Evolutionary conservation across 2,329 filamentous ascomycete genomes (phyloP).

Genomic region (Myriosclerotinia duriaeana): DNA sequence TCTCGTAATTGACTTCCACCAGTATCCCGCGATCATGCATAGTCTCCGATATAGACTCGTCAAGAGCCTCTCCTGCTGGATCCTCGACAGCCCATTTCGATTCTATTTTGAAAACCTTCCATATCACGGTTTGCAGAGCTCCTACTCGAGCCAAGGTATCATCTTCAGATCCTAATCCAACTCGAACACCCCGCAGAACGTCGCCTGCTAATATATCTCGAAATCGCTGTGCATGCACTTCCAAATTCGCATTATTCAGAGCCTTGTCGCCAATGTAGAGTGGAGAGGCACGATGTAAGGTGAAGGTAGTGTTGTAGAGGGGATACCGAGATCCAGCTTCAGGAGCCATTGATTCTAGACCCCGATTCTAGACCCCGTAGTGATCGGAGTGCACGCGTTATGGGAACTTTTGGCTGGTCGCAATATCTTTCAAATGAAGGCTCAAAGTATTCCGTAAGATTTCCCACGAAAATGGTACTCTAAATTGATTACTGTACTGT

Average conservation of each 20-base stretch:
- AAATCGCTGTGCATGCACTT: slow-evolving; percentile 44
- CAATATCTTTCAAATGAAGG: neutral
- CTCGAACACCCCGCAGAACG: slow-evolving; percentile 47
- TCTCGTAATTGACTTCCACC: slow-evolving; percentile 38
- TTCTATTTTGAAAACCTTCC: slow-evolving; percentile 46
- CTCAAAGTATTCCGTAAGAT: neutral
- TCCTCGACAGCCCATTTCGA: slow-evolving; percentile 38
- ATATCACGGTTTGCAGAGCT: slow-evolving; percentile 45
- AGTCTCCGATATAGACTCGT: slow-evolving; percentile 19
- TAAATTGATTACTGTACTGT: neutral
- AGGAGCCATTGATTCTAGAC: slow-evolving; percentile 19
- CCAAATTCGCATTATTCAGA: slow-evolving; percentile 41
- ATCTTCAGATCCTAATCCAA: slow-evolving; percentile 43
- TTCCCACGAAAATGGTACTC: neutral
- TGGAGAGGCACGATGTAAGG: slow-evolving; percentile 48
- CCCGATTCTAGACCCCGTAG: neutral
- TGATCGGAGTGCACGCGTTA: neutral
- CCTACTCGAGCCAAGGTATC: slow-evolving; percentile 43
- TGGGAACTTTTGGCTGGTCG: neutral
- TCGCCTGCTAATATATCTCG: slow-evolving; percentile 48
- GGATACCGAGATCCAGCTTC: slow-evolving; percentile 40
- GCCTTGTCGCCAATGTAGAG: slow-evolving; percentile 44
- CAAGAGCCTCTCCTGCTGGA: neutral
- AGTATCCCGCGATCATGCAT: slow-evolving; percentile 35
- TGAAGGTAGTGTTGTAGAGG: slow-evolving; percentile 48